Percentiles rank a stretch among this genome's conserved stretches.
Evolutionary conservation across 2,329 filamentous ascomycete species (phyloP).

Genomic region (Tolypocladium guangdongense): DNA sequence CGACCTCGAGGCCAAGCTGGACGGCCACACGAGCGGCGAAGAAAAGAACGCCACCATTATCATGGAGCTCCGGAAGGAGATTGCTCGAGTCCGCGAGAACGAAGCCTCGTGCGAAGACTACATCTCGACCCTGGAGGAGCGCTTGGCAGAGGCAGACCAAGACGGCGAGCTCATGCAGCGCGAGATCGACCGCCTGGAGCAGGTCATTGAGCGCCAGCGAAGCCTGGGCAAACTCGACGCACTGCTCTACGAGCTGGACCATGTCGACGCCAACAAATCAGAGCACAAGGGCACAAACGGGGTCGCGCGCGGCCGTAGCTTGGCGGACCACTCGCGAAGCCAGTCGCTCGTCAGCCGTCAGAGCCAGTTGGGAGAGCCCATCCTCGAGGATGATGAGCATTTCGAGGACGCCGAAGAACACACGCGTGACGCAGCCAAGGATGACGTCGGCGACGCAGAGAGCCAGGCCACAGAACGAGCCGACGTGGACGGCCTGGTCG

Average conservation of each 20-base stretch:
- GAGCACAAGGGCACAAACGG: slow-evolving; percentile 25
- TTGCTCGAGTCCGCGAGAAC: slow-evolving; percentile 77
- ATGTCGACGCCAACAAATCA: slow-evolving; percentile 45
- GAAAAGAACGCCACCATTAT: slow-evolving; percentile 86
- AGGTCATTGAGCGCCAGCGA: slow-evolving; percentile 88
- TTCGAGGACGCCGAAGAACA: slow-evolving; percentile 34
- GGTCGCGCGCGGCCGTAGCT: slow-evolving; percentile 28
- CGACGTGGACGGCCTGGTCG: slow-evolving; percentile 5
- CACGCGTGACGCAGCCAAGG: slow-evolving; percentile 16
- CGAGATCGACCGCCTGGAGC: slow-evolving; percentile 86
- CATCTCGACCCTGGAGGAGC: slow-evolving; percentile 91
- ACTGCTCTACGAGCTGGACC: slow-evolving; percentile 80
- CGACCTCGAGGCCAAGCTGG: slow-evolving; percentile 81
- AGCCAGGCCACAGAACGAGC: not conserved
- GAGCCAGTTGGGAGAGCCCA: slow-evolving; percentile 42
- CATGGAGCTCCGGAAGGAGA: slow-evolving; percentile 80
- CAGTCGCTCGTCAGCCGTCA: slow-evolving; percentile 43
- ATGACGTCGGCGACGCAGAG: not conserved
- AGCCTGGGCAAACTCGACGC: slow-evolving; percentile 92
- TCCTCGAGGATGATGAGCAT: slow-evolving; percentile 41
- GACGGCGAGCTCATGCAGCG: slow-evolving; percentile 95
- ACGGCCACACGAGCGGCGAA: slow-evolving; percentile 81
- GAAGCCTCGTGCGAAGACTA: slow-evolving; percentile 90
- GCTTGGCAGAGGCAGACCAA: slow-evolving; percentile 89
- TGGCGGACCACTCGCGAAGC: slow-evolving; percentile 41